Conservation (phyloP, 345 rosid genomes). For the Heritiera fomes region DNA sequence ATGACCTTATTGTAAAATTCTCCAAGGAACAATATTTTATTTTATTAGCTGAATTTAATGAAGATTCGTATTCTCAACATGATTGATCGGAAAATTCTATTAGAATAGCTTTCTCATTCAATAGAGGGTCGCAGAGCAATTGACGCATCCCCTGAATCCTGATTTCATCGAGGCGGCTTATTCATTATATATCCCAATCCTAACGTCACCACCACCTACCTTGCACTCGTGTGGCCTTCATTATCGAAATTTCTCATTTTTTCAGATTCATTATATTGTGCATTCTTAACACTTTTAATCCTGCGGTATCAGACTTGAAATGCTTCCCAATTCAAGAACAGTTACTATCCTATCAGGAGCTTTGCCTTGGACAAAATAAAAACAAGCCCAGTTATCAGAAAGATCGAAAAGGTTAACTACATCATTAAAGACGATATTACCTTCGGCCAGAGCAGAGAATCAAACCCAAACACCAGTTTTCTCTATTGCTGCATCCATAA, state of each 20-base stretch:
- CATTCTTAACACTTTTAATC: not conserved
- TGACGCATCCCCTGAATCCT: not conserved
- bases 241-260: too few species aligned
- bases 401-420: not conserved
- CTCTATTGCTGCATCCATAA: not conserved
- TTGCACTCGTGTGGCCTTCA: not conserved
- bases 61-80: too few species aligned
- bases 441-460: not conserved
- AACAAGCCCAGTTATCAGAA: not conserved
- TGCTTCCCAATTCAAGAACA: not conserved
- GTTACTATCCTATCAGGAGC: not conserved
- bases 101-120: not conserved
- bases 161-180: too few species aligned
- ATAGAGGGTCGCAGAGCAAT: not conserved
- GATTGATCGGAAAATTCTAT: too few species aligned
- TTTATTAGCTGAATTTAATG: too few species aligned
- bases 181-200: too few species aligned
- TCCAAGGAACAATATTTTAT: too few species aligned
- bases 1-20: too few species aligned
- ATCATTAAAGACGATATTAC: not conserved
- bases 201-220: too few species aligned
- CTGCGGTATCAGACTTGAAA: not conserved
- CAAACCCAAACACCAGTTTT: not conserved
- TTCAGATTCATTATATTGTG: not conserved
- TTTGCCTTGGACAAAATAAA: not conserved